phyloP scores from a whole-genome alignment of 495 filamentous ascomycete genomes.

The Xylaria sp. region DNA sequence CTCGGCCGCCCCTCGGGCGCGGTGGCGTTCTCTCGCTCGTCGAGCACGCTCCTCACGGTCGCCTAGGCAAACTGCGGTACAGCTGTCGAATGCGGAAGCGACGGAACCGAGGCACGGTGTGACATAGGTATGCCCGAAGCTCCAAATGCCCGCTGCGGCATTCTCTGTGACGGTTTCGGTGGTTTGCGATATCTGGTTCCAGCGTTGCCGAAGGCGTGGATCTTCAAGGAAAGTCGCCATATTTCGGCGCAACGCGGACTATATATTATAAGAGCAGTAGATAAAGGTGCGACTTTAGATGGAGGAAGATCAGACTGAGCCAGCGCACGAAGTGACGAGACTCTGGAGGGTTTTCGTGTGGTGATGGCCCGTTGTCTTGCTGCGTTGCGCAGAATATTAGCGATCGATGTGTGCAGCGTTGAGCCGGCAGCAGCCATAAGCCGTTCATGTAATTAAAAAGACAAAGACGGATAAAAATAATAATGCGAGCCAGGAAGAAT shows the following conservation, averaged over 20 bases:
- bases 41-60: conserved; percentile 75
- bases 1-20: conserved; percentile 71
- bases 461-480: not conserved
- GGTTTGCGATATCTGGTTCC: conserved; percentile 92
- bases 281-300: not conserved
- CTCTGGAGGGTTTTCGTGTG: not conserved
- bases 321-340: not conserved
- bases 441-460: conserved; percentile 21
- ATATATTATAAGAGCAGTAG: not conserved
- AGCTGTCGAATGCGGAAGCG: conserved; percentile 68
- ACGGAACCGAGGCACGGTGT: conserved; percentile 78
- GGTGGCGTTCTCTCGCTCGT: conserved; percentile 63
- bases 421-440: conserved; percentile 10
- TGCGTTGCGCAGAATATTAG: conserved; percentile 23
- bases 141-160: conserved; percentile 87
- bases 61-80: conserved; percentile 74
- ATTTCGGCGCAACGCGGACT: conserved; percentile 12
- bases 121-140: conserved; percentile 84
- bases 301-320: not conserved
- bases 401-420: conserved; percentile 14
- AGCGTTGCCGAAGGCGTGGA: conserved; percentile 89
- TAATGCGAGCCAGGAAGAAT: not conserved
- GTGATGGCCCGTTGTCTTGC: not conserved
- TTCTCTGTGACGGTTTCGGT: conserved; percentile 91
- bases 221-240: conserved; percentile 73